phyloP scores from a whole-genome alignment of 805 yeast species.

The Myxozyma sirexii region DNA sequence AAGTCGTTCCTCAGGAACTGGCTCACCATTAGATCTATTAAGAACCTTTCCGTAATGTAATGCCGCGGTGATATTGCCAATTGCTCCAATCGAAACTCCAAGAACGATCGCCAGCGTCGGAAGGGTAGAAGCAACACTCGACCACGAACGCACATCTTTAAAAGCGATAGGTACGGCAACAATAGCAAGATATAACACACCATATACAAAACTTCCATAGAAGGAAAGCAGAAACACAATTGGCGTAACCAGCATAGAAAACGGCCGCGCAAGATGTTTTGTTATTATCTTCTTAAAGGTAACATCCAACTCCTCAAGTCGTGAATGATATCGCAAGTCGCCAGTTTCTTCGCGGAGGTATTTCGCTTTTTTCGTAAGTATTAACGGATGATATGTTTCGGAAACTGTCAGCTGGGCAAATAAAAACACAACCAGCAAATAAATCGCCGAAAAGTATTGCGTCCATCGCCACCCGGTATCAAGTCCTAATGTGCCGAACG shows the following conservation, averaged over 20 bases:
- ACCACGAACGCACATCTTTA: slow-evolving; percentile 40
- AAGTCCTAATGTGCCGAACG: slow-evolving; percentile 49
- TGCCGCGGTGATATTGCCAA: slow-evolving; percentile 38
- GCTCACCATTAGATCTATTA: slow-evolving; percentile 46
- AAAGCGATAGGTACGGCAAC: slow-evolving; percentile 48
- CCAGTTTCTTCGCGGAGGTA: slow-evolving; percentile 76
- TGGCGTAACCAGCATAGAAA: slow-evolving; percentile 67
- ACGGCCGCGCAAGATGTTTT: slow-evolving; percentile 77
- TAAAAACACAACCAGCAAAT: slow-evolving; percentile 42
- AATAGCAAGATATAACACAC: slow-evolving; percentile 49
- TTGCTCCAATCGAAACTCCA: slow-evolving; percentile 43
- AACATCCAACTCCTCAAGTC: slow-evolving; percentile 83
- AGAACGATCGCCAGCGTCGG: slow-evolving; percentile 44
- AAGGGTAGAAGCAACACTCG: slow-evolving; percentile 39
- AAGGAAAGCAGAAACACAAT: slow-evolving; percentile 47
- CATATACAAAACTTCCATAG: slow-evolving; percentile 51
- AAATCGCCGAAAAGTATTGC: slow-evolving; percentile 54
- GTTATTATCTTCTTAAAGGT: slow-evolving; percentile 67
- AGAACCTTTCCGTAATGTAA: slow-evolving; percentile 39
- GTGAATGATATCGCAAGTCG: slow-evolving; percentile 83
- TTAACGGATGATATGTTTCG: slow-evolving; percentile 48
- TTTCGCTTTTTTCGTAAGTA: slow-evolving; percentile 67
- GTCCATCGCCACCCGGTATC: slow-evolving; percentile 61
- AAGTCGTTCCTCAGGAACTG: slow-evolving; percentile 63
- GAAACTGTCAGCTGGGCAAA: slow-evolving; percentile 44